Evolutionary conservation across 2,329 filamentous ascomycete genomes (phyloP), one percentile per base, ranked within the genome.

Genomic region (Fusarium sp.): DNA sequence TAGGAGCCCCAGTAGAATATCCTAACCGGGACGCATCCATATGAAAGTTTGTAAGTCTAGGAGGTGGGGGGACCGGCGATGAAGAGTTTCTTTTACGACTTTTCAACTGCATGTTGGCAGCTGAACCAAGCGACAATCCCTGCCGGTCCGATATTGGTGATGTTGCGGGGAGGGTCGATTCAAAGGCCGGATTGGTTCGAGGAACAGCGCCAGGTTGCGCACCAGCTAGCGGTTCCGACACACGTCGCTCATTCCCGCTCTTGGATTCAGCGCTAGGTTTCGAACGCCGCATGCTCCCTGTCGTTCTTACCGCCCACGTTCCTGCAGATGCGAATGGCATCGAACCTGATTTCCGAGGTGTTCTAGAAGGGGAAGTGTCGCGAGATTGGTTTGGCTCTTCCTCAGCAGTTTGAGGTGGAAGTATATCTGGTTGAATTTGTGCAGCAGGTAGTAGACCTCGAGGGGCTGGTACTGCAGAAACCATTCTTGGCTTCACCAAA

Each of bases 271-370:
- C 78, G 62, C 81, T 82, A 63, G 85, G 83, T 77, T 88, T 90
- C 30, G 83, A 79, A 23, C 85, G 85, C 50, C 87, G 85, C 55
- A 89, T 75, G 78, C 88, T 90, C 57, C 86, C 84, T 11, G 80
- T 78, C 75, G 62, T 60, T 46, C 81, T 86, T 34, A 86, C 80
- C 66, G 89, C 85, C 87, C 88, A 89, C 51, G 80, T 85, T 51
- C 80, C 82, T 18, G 88, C 83, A 3, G 88, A 86, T 63, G 82
- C 82, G 63, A 90, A 87, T 57, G 88, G 87, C 82, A 88, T 85
- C 18, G 89, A 90, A 27, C 87, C 80, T 18, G 88, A 89, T 62
- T 86, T 83, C 56, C 82, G 83, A 14, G 85, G 79, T 53, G 78
- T 80, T 71, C 82, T 84, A 10, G 82, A 80, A 4, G 83, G 81